Percentiles rank a stretch among this genome's conserved stretches.
Evolutionary conservation across 2,329 filamentous ascomycete species (phyloP).

Genomic region (Colletotrichum euphorbiae): DNA sequence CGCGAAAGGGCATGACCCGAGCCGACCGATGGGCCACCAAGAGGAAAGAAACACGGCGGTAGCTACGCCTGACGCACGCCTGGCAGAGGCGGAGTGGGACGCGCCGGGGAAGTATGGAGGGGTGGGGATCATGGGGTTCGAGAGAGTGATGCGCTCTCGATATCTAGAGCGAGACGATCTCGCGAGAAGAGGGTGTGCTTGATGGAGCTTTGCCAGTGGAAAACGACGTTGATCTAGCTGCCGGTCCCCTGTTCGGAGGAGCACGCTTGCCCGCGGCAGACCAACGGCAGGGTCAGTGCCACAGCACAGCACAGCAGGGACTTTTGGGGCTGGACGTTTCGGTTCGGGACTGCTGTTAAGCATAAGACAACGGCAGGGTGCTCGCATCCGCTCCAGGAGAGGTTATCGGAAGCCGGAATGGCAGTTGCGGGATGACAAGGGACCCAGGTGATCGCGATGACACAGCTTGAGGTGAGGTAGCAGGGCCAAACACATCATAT

Average conservation of each 20-base stretch:
- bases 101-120: slow-evolving; percentile 33
- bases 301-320: slow-evolving; percentile 27
- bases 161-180: slow-evolving; percentile 36
- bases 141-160: slow-evolving; percentile 25
- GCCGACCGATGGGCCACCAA: slow-evolving; percentile 30
- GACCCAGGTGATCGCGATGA: slow-evolving; percentile 5
- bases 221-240: slow-evolving; percentile 2
- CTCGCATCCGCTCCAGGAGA: slow-evolving; percentile 16
- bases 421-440: slow-evolving; percentile 31
- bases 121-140: slow-evolving; percentile 39
- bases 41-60: slow-evolving; percentile 7
- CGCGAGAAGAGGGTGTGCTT: slow-evolving; percentile 37
- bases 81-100: slow-evolving; percentile 28
- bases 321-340: slow-evolving; percentile 1
- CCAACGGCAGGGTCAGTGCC: slow-evolving; percentile 23
- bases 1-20: slow-evolving; percentile 35
- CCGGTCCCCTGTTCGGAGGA: slow-evolving; percentile 32
- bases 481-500: not conserved
- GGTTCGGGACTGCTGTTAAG: slow-evolving; percentile 33
- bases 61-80: not conserved
- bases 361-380: slow-evolving; percentile 31
- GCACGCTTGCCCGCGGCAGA: not conserved
- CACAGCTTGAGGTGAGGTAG: not conserved
- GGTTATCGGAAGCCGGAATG: slow-evolving; percentile 37
- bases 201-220: slow-evolving; percentile 13